Base-by-base conservation (phyloP, 2,329 filamentous ascomycete species). In the Stachybotrys echinatus region DNA sequence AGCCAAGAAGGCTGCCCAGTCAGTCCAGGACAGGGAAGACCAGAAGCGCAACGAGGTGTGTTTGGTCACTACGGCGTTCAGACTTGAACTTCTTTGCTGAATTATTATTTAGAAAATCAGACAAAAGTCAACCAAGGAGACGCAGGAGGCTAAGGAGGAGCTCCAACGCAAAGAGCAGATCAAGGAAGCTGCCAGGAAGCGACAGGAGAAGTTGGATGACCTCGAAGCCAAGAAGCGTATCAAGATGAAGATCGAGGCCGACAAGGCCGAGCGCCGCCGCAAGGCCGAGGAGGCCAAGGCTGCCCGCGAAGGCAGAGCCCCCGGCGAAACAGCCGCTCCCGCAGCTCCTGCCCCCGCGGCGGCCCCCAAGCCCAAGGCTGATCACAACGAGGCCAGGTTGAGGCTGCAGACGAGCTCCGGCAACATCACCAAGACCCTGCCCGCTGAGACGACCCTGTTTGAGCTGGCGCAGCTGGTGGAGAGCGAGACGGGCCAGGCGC, bases 191-290 rank as follows among this genome's bases (percentile, higher is more conserved):
- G 85, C 85, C 48, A 82, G 84, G 61, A 96, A 96, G 75, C 85
- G 86, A 49, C 82, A 86, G 61, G 94, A 99, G 74, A 96, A 96
- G 74, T 74, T 81, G 40, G 89, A 87, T 17, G 94, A 97, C 48
- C 68, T 87, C 8, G 89, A 90, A 42, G 92, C 90, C 12, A 94
- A 92, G 76, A 89, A 87, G 69, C 83, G 88, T 34, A 92, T 96
- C 67, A 87, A 91, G 71, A 92, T 90, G 50, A 92, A 92, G 77
- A 96, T 99, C 56, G 92, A 94, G 59, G 92, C 88, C 14, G 92
- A 97, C 73, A 96, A 95, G 75, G 88, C 89, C 59, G 91, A 92
- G 61, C 84, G 94, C 48, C 85, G 88, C 55, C 79, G 87, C 56
- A 95, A 94, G 67, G 86, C 89, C 3, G 94, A 96, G 62, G 77